Evolutionary conservation across 176 grass and related monocot genomes (phyloP), one percentile per base, ranked within the genome.

Genomic region (Lolium perenne): DNA sequence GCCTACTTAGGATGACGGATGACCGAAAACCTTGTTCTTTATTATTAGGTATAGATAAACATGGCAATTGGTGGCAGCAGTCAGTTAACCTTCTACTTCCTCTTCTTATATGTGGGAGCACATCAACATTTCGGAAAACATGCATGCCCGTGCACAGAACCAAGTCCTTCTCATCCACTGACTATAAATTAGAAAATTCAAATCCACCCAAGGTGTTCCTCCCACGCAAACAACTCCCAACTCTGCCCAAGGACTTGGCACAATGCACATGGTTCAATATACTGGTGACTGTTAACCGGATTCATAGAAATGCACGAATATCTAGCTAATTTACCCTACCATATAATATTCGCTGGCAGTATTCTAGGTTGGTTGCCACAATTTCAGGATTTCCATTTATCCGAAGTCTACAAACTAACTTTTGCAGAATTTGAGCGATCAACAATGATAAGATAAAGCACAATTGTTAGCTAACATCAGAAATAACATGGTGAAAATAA

Each of bases 401-500:
- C 56, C 16, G 68, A 67, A 51, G 3, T 82, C 41, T 58, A 56
- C 3, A 77, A 16, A 38, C 23, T 35, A 54, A 67, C 0, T 16
- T 46, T 80, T 65, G 21, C 40, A 60, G 51, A 58, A 69, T 68
- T 82, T 45, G n/a, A 6, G 16, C 38, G 60, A 47, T 77, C 60
- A 75, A 54, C 21, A 60, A n/a, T 43, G 53, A 63, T 47, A 29
- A 70, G 9, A 15, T 74, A 76, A 78, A 58, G 29, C 40, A 29
- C 10, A 29, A 55, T 17, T 66, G 15, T 13, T 22, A 16, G 71
- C 69, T 6, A 45, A 26, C 38, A 80, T 75, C 6, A 32, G 61
- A 55, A 67, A 67, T 2, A 50, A 23, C 21, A 75, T 51, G 57
- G 80, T 1, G n/a, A 61, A 77, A 68, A 62, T 8, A 41, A 14